A percentile compares a stretch with the other conserved stretches of the same genome.
Conservation (phyloP, 768 basidiomycete species). For the Amanita rimosa region DNA sequence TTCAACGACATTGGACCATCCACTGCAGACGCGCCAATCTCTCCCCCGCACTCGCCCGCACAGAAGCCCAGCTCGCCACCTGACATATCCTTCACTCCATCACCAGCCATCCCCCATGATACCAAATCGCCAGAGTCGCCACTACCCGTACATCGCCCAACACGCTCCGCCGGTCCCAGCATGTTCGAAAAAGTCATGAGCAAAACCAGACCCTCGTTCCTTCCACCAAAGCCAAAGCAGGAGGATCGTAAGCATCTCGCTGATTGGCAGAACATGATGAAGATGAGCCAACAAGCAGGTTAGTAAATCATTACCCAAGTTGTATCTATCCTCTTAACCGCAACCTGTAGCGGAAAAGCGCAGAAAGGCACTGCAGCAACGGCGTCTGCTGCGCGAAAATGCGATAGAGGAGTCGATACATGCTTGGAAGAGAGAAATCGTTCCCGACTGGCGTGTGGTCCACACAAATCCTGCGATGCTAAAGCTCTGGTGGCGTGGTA, state of each 20-base stretch:
- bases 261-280: slow-evolving; percentile 87
- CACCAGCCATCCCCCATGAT: neutral
- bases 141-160: slow-evolving; percentile 24
- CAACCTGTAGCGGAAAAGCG: slow-evolving; percentile 53
- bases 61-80: slow-evolving; percentile 11
- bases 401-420: slow-evolving; percentile 59
- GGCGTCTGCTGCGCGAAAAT: slow-evolving; percentile 51
- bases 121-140: slow-evolving; percentile 9
- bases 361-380: slow-evolving; percentile 48
- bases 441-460: slow-evolving; percentile 77
- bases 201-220: slow-evolving; percentile 70
- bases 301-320: slow-evolving; percentile 12
- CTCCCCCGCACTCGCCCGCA: slow-evolving; percentile 12
- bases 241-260: slow-evolving; percentile 81
- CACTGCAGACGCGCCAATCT: slow-evolving; percentile 14
- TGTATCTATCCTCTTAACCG: neutral
- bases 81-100: neutral
- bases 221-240: slow-evolving; percentile 71
- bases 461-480: slow-evolving; percentile 52
- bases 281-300: slow-evolving; percentile 66
- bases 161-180: slow-evolving; percentile 56
- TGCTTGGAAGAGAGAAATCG: slow-evolving; percentile 68
- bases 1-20: slow-evolving; percentile 9
- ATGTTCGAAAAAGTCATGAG: slow-evolving; percentile 70
- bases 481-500: slow-evolving; percentile 81